Conservation (phyloP, 2,329 filamentous ascomycete genomes). For the Acephala macrosclerotiorum region DNA sequence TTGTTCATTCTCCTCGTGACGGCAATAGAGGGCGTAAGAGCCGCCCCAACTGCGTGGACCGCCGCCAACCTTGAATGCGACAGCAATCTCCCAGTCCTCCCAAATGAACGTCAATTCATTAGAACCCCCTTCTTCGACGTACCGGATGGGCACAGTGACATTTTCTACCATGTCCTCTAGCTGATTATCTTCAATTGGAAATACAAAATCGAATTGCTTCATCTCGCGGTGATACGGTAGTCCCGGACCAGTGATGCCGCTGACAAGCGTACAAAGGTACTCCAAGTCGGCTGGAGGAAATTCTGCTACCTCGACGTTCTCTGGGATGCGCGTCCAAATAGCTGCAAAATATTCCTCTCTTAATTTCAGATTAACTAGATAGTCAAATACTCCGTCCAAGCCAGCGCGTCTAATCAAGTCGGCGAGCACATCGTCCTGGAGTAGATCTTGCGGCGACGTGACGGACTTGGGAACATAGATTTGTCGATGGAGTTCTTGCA, state of each 20-base stretch:
- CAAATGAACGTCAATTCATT: conserved; percentile 4
- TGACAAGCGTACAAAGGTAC: conserved; percentile 25
- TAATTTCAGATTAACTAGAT: conserved; percentile 20
- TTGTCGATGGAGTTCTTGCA: conserved; percentile 38
- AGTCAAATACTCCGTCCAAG: conserved; percentile 19
- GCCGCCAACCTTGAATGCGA: conserved; percentile 22
- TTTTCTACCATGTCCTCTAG: conserved; percentile 9
- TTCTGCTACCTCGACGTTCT: conserved; percentile 20
- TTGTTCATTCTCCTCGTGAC: conserved; percentile 18
- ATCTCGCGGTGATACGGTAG: conserved; percentile 4
- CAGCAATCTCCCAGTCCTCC: conserved; percentile 20
- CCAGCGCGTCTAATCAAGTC: conserved; percentile 13
- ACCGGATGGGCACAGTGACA: conserved; percentile 17
- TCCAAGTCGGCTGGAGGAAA: conserved; percentile 21
- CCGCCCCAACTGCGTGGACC: conserved; percentile 15
- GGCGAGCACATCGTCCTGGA: conserved; percentile 19
- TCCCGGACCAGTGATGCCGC: conserved; percentile 23
- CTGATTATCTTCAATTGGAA: conserved; percentile 12
- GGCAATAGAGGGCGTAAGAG: conserved; percentile 25
- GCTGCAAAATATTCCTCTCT: conserved; percentile 22
- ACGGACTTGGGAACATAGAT: conserved; percentile 20
- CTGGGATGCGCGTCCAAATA: conserved; percentile 16
- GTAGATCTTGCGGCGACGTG: conserved; percentile 13
- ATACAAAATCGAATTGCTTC: conserved; percentile 21
- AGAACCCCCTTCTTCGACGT: conserved; percentile 7